These are phyloP conservation scores for Trapa bicornis DNA, from an alignment of 345 rosid genomes.

Conservation along the genomic window DNA sequence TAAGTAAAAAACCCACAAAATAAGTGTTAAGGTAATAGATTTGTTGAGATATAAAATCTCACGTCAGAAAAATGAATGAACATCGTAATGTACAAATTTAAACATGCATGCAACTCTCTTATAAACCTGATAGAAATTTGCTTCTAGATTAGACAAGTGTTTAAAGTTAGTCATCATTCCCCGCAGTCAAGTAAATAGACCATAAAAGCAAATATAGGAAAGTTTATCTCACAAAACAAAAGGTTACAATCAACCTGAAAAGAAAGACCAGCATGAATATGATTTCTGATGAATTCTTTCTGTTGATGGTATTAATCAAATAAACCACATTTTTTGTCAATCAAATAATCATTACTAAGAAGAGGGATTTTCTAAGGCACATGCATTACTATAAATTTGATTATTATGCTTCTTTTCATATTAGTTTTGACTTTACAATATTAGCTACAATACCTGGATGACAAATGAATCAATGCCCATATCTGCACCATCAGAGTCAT, in stretches of 20 bases:
- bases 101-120: too few species aligned
- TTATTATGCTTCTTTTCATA: not conserved
- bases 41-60: too few species aligned
- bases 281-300: not conserved
- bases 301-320: not conserved
- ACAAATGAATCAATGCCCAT: constrained; percentile 83
- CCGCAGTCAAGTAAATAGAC: not conserved
- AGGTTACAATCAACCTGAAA: not conserved
- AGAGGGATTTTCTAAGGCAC: not conserved
- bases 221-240: not conserved
- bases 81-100: too few species aligned
- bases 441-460: constrained; percentile 46
- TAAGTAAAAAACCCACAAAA: not conserved
- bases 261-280: not conserved
- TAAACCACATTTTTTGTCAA: not conserved
- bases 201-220: not conserved
- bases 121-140: too few species aligned
- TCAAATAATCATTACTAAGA: not conserved
- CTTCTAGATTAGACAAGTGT: not conserved
- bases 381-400: not conserved
- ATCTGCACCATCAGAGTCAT: constrained; percentile 94
- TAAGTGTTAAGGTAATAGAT: not conserved
- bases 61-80: too few species aligned
- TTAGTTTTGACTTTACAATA: not conserved
- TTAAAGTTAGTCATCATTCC: not conserved